These are phyloP conservation scores for Gynandropsis gynandra DNA, from an alignment of 345 rosid species.

Conservation along the genomic window DNA sequence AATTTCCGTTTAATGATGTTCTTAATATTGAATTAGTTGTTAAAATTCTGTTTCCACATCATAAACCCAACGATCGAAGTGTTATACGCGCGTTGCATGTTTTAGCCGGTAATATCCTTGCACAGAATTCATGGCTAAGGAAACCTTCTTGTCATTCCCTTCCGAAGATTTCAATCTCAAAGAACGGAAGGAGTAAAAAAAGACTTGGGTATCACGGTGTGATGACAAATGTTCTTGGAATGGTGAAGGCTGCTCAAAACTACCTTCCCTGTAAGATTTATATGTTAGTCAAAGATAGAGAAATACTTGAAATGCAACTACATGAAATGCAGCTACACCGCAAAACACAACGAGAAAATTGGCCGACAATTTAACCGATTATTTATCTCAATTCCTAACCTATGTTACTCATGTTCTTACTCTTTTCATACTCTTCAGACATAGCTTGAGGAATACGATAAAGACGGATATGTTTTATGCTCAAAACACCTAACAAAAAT, in stretches of 20 bases:
- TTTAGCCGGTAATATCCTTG: constrained; percentile 69
- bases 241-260: constrained; percentile 23
- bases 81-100: too few species aligned
- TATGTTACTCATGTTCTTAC: neutral
- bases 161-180: constrained; percentile 40
- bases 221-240: constrained; percentile 12
- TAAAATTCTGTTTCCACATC: too few species aligned
- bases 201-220: constrained; percentile 23
- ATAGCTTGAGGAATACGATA: neutral
- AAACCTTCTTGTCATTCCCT: constrained; percentile 36
- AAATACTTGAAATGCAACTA: too few species aligned
- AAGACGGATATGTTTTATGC: neutral
- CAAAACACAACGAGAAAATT: constrained; percentile 6
- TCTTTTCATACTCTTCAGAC: neutral
- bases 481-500: neutral
- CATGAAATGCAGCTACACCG: neutral
- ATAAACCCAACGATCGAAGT: too few species aligned
- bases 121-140: constrained; percentile 77
- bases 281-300: constrained; percentile 16
- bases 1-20: too few species aligned
- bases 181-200: constrained; percentile 56
- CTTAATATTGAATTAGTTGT: too few species aligned
- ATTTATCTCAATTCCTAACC: neutral
- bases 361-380: constrained; percentile 2
- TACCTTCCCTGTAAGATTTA: constrained; percentile 42